phyloP scores from a whole-genome alignment of 176 grass and related monocot species.

The barley (Hordeum vulgare) region DNA sequence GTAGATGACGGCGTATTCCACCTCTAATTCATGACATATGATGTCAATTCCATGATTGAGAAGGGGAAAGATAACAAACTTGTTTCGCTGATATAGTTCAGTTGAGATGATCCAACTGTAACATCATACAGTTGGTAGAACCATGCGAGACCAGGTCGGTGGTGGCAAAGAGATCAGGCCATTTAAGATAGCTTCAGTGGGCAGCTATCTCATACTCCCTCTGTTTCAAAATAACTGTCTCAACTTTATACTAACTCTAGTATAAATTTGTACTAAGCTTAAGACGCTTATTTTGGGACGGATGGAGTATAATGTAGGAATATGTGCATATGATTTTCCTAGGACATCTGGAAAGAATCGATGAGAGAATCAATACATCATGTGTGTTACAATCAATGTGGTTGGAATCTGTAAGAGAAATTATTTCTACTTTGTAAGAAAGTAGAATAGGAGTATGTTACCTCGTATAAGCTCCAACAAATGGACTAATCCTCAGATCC shows the following conservation, averaged over 20 bases:
- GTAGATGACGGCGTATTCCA: not conserved
- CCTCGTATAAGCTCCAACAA: slow-evolving; percentile 18
- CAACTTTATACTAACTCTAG: too few relatives aligned
- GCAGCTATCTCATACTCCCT: not conserved
- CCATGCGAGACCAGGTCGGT: not conserved
- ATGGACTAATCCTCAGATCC: not conserved
- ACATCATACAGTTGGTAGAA: not conserved
- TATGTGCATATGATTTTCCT: slow-evolving; percentile 4
- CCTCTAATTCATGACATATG: not conserved
- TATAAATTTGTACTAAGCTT: too few relatives aligned
- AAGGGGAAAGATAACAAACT: not conserved
- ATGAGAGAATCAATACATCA: not conserved
- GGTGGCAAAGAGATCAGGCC: not conserved
- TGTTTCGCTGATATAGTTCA: not conserved
- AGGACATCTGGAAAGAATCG: not conserved
- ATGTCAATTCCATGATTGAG: not conserved
- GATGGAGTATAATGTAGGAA: not conserved
- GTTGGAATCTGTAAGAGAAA: not conserved
- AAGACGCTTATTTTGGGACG: too few relatives aligned
- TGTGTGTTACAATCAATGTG: not conserved
- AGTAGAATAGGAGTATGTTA: not conserved
- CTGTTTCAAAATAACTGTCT: too few relatives aligned
- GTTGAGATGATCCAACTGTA: not conserved
- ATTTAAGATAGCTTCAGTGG: not conserved
- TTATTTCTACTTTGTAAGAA: not conserved